Conservation (phyloP, 2,329 filamentous ascomycete species). For the Diaporthe capsici region DNA sequence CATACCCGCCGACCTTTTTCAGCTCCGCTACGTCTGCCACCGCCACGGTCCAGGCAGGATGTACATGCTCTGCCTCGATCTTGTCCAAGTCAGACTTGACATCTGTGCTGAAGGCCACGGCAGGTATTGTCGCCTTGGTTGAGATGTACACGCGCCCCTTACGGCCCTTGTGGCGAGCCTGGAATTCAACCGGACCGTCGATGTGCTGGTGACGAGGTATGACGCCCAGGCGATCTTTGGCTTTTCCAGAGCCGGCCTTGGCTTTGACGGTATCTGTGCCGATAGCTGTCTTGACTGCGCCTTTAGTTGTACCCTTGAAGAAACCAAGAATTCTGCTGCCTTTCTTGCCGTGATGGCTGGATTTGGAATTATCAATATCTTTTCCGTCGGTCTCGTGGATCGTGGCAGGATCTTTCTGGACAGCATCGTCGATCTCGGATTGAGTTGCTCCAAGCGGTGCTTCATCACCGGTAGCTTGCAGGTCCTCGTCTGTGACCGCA, state of each 20-base stretch:
- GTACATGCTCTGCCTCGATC: conserved; percentile 67
- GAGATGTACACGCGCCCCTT: conserved; percentile 81
- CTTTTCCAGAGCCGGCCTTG: conserved; percentile 70
- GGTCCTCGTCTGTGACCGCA: conserved; percentile 60
- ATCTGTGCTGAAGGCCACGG: conserved; percentile 75
- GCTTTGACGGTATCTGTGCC: conserved; percentile 81
- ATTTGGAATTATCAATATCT: conserved; percentile 64
- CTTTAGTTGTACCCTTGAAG: conserved; percentile 79
- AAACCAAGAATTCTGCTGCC: conserved; percentile 69
- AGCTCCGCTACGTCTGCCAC: conserved; percentile 80
- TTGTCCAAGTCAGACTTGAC: conserved; percentile 61
- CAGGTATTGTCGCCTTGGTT: conserved; percentile 75
- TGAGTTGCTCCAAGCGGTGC: conserved; percentile 71
- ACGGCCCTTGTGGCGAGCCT: conserved; percentile 77
- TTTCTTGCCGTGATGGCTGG: conserved; percentile 55
- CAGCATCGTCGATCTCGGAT: conserved; percentile 77
- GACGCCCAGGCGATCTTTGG: conserved; percentile 80
- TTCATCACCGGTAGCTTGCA: conserved; percentile 62
- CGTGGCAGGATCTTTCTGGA: conserved; percentile 58
- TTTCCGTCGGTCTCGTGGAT: conserved; percentile 55
- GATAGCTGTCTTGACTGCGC: conserved; percentile 79
- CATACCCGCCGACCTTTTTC: conserved; percentile 84
- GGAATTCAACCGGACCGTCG: conserved; percentile 83
- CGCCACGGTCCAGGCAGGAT: conserved; percentile 78
- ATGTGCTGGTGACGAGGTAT: conserved; percentile 65